Evolutionary conservation across 1,284 basidiomycete genomes (phyloP).

Genomic region (Malassezia pachydermatis): DNA sequence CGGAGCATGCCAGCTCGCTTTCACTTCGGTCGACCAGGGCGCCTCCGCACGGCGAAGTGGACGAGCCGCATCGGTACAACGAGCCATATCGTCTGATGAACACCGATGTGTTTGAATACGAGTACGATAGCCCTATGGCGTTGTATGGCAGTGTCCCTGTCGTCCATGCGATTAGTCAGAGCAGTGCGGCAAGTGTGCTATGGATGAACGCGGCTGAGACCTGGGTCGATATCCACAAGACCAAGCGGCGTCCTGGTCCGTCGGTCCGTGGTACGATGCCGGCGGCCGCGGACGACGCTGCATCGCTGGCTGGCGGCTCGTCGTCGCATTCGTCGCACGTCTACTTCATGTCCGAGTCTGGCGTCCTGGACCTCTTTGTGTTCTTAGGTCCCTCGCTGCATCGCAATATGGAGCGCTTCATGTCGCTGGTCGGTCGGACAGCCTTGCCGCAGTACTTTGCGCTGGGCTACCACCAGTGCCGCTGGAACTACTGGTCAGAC

Average conservation of each 20-base stretch:
- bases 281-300: not conserved
- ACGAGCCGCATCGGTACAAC: slow-evolving; percentile 34
- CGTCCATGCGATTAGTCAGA: slow-evolving; percentile 68
- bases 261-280: not conserved
- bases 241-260: slow-evolving; percentile 13
- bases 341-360: slow-evolving; percentile 94
- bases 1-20: slow-evolving; percentile 85
- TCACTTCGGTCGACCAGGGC: slow-evolving; percentile 58
- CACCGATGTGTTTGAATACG: slow-evolving; percentile 93
- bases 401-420: slow-evolving; percentile 75
- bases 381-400: slow-evolving; percentile 76
- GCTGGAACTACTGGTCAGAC: slow-evolving; percentile 94
- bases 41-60: slow-evolving; percentile 21
- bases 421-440: slow-evolving; percentile 70
- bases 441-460: slow-evolving; percentile 82
- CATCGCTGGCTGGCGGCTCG: slow-evolving; percentile 6
- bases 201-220: slow-evolving; percentile 86
- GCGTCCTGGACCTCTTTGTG: slow-evolving; percentile 85
- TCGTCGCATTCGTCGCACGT: slow-evolving; percentile 47
- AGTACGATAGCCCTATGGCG: slow-evolving; percentile 77
- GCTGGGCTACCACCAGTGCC: slow-evolving; percentile 89
- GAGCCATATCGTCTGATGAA: slow-evolving; percentile 96
- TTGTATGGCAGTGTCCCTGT: slow-evolving; percentile 65
- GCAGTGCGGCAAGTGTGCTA: slow-evolving; percentile 77
- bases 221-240: slow-evolving; percentile 72